These are phyloP conservation scores for Stephania cephalantha DNA, from an alignment of 164 flowering plant genomes.

Conservation along the genomic window DNA sequence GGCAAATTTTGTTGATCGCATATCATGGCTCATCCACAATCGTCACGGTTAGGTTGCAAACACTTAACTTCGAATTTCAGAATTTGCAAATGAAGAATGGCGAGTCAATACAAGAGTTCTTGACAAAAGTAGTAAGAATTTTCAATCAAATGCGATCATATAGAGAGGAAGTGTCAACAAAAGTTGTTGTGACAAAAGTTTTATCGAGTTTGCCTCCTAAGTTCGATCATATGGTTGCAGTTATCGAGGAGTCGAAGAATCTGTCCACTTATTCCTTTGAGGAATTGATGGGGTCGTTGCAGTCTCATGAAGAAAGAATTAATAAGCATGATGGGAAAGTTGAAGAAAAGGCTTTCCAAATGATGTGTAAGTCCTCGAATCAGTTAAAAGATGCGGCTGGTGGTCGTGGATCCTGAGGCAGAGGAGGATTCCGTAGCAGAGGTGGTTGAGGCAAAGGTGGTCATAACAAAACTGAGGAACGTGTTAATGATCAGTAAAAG, in stretches of 20 bases:
- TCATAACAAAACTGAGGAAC: too few species aligned
- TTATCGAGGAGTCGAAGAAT: conserved; percentile 12
- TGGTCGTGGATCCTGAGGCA: not conserved
- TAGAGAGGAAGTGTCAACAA: not conserved
- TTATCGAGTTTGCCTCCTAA: too few species aligned
- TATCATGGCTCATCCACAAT: too few species aligned
- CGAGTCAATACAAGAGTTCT: too few species aligned
- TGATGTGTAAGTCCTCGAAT: not conserved
- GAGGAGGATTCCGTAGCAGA: conserved; percentile 8
- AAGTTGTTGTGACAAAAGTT: too few species aligned
- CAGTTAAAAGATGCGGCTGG: not conserved
- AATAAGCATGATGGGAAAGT: not conserved
- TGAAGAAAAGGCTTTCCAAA: not conserved
- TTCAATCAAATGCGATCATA: too few species aligned
- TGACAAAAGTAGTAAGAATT: too few species aligned
- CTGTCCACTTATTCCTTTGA: not conserved
- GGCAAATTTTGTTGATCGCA: too few species aligned
- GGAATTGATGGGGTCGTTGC: conserved; percentile 6
- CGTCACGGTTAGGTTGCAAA: too few species aligned
- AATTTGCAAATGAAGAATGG: too few species aligned
- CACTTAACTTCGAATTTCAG: too few species aligned
- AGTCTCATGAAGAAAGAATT: not conserved
- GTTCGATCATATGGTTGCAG: conserved; percentile 12
- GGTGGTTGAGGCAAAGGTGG: not conserved
- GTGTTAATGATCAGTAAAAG: not conserved